Evolutionary conservation across 2,329 filamentous ascomycete species (phyloP).

Genomic region (Balansia obtecta): DNA sequence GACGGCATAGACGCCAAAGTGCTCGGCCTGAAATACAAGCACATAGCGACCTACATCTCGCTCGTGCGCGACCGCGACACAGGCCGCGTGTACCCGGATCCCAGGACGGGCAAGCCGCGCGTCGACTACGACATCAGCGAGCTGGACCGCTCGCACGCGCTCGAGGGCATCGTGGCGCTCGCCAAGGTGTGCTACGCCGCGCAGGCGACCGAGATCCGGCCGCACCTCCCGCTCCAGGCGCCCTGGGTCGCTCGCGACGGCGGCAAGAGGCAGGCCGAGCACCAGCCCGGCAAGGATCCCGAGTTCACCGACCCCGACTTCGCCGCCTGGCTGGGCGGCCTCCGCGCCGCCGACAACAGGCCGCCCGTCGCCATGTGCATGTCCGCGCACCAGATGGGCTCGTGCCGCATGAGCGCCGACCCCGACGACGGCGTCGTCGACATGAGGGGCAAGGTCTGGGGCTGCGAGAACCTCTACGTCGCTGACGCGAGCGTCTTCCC

Average conservation of each 20-base stretch:
- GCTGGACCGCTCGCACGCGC: constrained; percentile 58
- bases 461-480: constrained; percentile 50
- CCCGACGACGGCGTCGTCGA: constrained; percentile 45
- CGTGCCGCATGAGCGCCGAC: constrained; percentile 55
- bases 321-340: constrained; percentile 44
- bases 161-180: constrained; percentile 59
- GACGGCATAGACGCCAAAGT: constrained; percentile 60
- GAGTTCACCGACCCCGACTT: constrained; percentile 49
- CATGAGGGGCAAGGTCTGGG: constrained; percentile 50
- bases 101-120: constrained; percentile 48
- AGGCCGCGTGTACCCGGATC: constrained; percentile 63
- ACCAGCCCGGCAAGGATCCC: constrained; percentile 15
- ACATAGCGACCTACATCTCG: constrained; percentile 60
- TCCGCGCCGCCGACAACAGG: constrained; percentile 36
- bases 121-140: constrained; percentile 62
- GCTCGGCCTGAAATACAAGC: constrained; percentile 52
- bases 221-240: constrained; percentile 46
- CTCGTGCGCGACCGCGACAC: constrained; percentile 65
- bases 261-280: constrained; percentile 11
- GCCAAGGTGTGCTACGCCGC: constrained; percentile 67
- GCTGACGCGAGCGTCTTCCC: constrained; percentile 68
- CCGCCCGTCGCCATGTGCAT: constrained; percentile 42
- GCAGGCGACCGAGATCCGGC: constrained; percentile 70
- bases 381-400: constrained; percentile 75
- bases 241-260: constrained; percentile 40